phyloP scores from a whole-genome alignment of 2,329 filamentous ascomycete species.

The Bipolaris zeicola region DNA sequence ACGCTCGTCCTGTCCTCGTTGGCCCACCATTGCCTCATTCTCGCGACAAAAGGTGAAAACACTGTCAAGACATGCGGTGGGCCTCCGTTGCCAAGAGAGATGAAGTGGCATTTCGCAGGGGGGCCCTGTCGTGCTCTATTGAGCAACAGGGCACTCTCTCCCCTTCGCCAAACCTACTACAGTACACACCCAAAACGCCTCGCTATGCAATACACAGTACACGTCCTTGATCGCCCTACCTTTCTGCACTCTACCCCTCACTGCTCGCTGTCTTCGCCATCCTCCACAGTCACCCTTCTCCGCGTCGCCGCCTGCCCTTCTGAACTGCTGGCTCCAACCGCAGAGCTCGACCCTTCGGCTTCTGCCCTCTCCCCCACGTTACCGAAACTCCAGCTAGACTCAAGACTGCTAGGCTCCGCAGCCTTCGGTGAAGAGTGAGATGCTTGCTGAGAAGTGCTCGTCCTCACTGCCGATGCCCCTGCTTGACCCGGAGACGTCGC shows the following conservation, averaged over 20 bases:
- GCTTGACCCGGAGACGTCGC: conserved; percentile 12
- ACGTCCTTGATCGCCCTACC: too few species aligned
- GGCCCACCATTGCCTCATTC: conserved; percentile 10
- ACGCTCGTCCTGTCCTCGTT: conserved; percentile 13
- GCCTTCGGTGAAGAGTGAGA: conserved; percentile 28
- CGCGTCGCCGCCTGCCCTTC: conserved; percentile 30
- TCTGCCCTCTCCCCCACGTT: conserved; percentile 35
- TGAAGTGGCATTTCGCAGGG: conserved; percentile 18
- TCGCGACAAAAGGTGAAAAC: neutral
- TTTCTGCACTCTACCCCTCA: conserved; percentile 5
- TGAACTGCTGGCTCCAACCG: conserved; percentile 31
- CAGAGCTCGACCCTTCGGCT: conserved; percentile 37
- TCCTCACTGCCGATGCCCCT: conserved; percentile 3
- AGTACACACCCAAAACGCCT: conserved; percentile 38
- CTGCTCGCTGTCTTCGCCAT: conserved; percentile 37
- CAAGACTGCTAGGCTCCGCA: conserved; percentile 39
- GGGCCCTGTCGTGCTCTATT: conserved; percentile 7
- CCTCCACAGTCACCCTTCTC: conserved; percentile 41
- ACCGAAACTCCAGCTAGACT: conserved; percentile 47
- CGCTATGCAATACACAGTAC: conserved; percentile 43
- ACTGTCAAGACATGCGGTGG: conserved; percentile 12
- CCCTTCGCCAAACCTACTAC: conserved; percentile 1
- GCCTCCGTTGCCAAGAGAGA: conserved; percentile 12
- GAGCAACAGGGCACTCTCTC: conserved; percentile 1
- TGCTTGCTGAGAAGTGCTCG: conserved; percentile 3